These are phyloP conservation scores for Boechera stricta DNA, from an alignment of 345 rosid genomes.

Conservation along the genomic window DNA sequence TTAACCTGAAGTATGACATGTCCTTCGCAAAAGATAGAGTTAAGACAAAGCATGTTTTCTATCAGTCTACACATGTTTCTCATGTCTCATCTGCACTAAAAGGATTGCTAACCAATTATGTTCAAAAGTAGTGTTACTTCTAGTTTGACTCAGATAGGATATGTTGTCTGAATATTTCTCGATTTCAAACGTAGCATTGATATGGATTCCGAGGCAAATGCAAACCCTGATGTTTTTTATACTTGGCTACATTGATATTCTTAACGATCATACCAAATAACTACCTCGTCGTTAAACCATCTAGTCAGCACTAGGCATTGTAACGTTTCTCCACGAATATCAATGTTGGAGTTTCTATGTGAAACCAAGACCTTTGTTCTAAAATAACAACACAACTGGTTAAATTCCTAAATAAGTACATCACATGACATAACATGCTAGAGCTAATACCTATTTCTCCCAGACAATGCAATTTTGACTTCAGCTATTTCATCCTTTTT, in stretches of 20 bases:
- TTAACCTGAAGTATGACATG: conserved; percentile 84
- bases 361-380: no score
- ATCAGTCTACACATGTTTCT: conserved; percentile 12
- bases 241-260: conserved; percentile 73
- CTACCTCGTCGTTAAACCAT: no score
- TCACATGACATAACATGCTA: no score
- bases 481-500: no score
- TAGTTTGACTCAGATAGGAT: neutral
- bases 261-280: no score
- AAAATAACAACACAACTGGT: no score
- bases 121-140: neutral
- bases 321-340: no score
- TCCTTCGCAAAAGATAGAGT: conserved; percentile 49
- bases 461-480: no score
- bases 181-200: neutral
- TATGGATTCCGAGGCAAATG: neutral
- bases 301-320: no score
- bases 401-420: no score
- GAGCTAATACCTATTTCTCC: no score
- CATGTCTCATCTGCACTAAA: neutral
- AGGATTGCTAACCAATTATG: neutral
- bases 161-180: neutral
- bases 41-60: neutral
- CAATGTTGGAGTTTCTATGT: no score
- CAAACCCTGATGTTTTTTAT: neutral